Evolutionary conservation across 306 rosid species (phyloP), one percentile per base, ranked within the genome.

Genomic region (Calophaca sinica): DNA sequence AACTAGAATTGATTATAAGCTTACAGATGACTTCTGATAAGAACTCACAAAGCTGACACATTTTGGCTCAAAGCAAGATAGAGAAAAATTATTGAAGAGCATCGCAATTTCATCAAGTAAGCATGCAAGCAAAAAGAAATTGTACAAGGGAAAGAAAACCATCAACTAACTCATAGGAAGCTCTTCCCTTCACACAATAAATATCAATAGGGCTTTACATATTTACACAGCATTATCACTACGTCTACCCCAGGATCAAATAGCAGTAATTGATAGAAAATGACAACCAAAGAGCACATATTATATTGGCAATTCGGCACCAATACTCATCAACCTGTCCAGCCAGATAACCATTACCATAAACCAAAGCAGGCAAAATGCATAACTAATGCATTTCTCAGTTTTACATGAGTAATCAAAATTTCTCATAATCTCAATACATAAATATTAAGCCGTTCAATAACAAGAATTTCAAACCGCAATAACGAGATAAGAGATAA

Each of bases 1-100:
- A 70, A 77, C 62, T 73, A 49, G 55, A 41, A 72, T 72, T 57
- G 46, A 71, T 72, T 55, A 68, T 31, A 75, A 71, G 45, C 73
- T 50, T 52, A 66, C 29, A 75, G 68, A 68, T 59, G 42, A 10
- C 53, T 50, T 61, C 53, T 6, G 3, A 39, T 62, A 50, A 65
- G 31, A 68, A 77, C 62, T 58, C 53, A 39, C 0, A 13, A 39
- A 45, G 58, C 36, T 45, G 14, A 61, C 68, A 63, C 26, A 63
- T 26, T 57, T 55, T 11, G 65, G 69, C 61, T 65, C 12, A 53
- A 68, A 75, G 49, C 60, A 61, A 38, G 39, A 76, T 45, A 28
- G 33, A 33, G 68, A 38, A 61, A 76, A 28, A 12, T 49, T 31
- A 32, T 71, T 14, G 36, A 68, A 61, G 64, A 20, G 12, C 79